Percentiles rank a stretch among this genome's conserved stretches.
These are phyloP conservation scores for Elongisporangium prolatum DNA, from an alignment of 352 stramenopile species.

Conservation along the genomic window DNA sequence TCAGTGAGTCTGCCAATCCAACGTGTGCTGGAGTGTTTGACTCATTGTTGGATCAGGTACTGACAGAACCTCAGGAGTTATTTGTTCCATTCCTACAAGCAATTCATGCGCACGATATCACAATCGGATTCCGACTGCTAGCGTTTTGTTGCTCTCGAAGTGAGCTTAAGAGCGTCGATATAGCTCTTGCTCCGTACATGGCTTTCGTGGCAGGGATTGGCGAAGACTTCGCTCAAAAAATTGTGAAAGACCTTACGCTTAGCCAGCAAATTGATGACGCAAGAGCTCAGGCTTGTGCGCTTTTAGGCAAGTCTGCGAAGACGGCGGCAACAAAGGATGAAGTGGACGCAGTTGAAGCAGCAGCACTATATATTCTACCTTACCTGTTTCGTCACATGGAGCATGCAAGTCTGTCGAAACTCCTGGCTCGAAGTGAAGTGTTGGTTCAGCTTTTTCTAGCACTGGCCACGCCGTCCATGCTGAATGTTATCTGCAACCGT, in stretches of 20 bases:
- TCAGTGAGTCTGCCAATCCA: constrained; percentile 53
- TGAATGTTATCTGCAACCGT: constrained; percentile 51
- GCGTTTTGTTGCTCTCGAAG: constrained; percentile 68
- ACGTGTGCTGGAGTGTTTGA: constrained; percentile 66
- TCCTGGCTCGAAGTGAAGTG: constrained; percentile 54
- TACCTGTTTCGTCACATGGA: constrained; percentile 71
- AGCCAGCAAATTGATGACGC: constrained; percentile 81
- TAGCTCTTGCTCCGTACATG: constrained; percentile 56
- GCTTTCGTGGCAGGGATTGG: constrained; percentile 56
- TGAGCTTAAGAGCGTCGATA: constrained; percentile 43
- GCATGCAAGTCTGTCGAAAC: constrained; percentile 52
- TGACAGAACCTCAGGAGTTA: constrained; percentile 60
- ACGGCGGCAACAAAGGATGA: constrained; percentile 33
- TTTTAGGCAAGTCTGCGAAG: constrained; percentile 36
- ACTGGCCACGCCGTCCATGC: constrained; percentile 53
- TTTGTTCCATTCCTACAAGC: constrained; percentile 78
- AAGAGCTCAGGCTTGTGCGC: constrained; percentile 45
- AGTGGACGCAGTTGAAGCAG: constrained; percentile 58
- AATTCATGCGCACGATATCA: constrained; percentile 70
- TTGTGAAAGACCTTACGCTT: constrained; percentile 68
- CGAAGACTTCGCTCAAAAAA: constrained; percentile 33
- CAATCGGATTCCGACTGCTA: constrained; percentile 70
- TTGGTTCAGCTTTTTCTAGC: constrained; percentile 64
- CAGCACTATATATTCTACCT: constrained; percentile 48
- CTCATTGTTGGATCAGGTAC: constrained; percentile 77